Conservation (phyloP, 2,329 filamentous ascomycete genomes). For the Stagonosporopsis tanaceti region DNA sequence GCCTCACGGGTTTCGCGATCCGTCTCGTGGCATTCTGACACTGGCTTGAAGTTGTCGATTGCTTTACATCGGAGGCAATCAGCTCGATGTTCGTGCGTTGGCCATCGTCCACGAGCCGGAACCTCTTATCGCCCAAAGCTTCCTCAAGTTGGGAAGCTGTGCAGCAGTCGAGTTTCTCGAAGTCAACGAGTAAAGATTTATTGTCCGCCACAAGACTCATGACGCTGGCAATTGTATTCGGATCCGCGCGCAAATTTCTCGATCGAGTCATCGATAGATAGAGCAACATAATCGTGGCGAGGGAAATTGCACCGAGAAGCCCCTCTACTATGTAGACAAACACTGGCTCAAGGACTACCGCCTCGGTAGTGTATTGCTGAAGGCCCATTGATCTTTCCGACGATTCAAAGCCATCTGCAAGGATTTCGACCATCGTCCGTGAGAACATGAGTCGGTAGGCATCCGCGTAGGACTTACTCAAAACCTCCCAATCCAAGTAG, state of each 20-base stretch:
- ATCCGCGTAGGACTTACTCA: conserved; percentile 49
- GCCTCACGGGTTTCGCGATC: conserved; percentile 33
- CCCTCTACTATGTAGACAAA: conserved; percentile 52
- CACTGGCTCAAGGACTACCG: conserved; percentile 48
- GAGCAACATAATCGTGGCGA: conserved; percentile 34
- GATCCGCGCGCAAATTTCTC: conserved; percentile 41
- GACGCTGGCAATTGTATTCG: conserved; percentile 41
- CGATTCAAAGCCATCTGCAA: conserved; percentile 21
- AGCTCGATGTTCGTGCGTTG: conserved; percentile 4
- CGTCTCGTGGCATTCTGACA: neutral
- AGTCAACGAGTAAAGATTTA: conserved; percentile 26
- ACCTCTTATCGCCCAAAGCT: conserved; percentile 25
- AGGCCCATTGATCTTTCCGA: conserved; percentile 24
- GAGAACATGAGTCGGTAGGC: conserved; percentile 56
- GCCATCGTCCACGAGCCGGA: conserved; percentile 23
- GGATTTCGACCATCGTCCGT: conserved; percentile 44
- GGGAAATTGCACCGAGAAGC: conserved; percentile 37
- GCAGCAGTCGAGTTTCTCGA: conserved; percentile 33
- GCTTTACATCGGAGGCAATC: neutral
- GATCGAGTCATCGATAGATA: conserved; percentile 29
- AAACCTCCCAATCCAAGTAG: conserved; percentile 43
- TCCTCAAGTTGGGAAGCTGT: conserved; percentile 27
- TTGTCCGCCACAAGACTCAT: conserved; percentile 32
- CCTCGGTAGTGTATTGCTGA: conserved; percentile 32
- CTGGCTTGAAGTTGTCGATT: neutral